Base-by-base conservation (phyloP, 345 rosid genomes). In the Populus nigra region DNA sequence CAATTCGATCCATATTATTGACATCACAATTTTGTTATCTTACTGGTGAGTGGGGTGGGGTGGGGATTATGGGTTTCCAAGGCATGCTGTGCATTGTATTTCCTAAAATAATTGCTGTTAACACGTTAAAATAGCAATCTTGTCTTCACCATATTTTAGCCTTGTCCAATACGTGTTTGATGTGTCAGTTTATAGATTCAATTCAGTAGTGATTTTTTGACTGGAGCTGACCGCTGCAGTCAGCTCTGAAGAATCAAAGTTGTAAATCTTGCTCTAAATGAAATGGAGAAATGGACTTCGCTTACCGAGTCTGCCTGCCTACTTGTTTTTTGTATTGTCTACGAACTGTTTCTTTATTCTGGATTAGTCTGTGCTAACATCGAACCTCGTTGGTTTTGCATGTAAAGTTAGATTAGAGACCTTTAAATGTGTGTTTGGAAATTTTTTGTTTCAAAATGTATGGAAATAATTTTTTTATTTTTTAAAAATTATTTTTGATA, bases 1-100 rank as follows among this genome's bases (percentile, higher is more conserved):
- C 74, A 79, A 79, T 33, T 59, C 15, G 16, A 57, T 68, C 73
- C 41, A 62, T 50, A n/a, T 55, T 73, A 61, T 68, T 69, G 69
- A 69, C 68, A 68, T 68, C 49, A 62, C 73, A 63, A 39, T 74
- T 74, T 69, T 74, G 68, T 31, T 55, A 59, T 45, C 39, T 25
- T 68, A 45, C 45, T 45, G 38, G 74, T 41, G 33, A 31, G 73
- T n/a, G 72, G 77, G 29, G 55, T 25, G 69, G 77, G 69, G 31
- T 10, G 18, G 65, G n/a, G 68, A 62, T 10, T 11, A 25, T n/a
- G 61, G 63, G 63, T 69, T 45, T 70, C 69, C 33, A 68, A 55
- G 53, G 73, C 47, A 9, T 68, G 63, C 27, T 61, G 36, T 62
- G 65, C 63, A 69, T 57, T 74, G 74, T 74, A 79, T 73, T 68